Evolutionary conservation across 495 filamentous ascomycete genomes (phyloP).

Genomic region (Choiromyces venosus): DNA sequence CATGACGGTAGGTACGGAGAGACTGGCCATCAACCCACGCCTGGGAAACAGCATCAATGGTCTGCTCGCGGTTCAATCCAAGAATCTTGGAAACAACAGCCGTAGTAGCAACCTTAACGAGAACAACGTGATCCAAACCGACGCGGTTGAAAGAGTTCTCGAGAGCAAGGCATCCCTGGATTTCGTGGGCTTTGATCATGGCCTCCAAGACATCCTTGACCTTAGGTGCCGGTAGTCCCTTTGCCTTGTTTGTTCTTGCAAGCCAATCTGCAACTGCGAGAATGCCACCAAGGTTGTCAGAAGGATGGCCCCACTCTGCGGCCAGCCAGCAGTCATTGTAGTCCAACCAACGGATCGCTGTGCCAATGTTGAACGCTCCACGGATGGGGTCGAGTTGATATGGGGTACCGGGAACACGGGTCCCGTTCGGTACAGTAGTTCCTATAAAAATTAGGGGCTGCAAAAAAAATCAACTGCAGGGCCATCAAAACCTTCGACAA

Average conservation of each 20-base stretch:
- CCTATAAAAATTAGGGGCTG: conserved; percentile 44
- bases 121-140: conserved; percentile 91
- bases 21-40: conserved; percentile 96
- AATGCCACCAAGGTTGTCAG: conserved; percentile 93
- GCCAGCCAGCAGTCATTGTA: conserved; percentile 99
- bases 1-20: conserved; percentile 92
- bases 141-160: conserved; percentile 99
- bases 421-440: conserved; percentile 87
- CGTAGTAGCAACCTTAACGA: conserved; percentile 94
- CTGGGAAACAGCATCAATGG: conserved; percentile 89
- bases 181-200: conserved; percentile 99
- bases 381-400: conserved; percentile 94
- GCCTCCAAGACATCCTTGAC: conserved; percentile 87
- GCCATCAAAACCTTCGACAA: conserved; percentile 52
- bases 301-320: conserved; percentile 97
- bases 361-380: conserved; percentile 96
- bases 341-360: conserved; percentile 97
- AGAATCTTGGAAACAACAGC: conserved; percentile 93
- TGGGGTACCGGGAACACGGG: conserved; percentile 82
- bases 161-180: conserved; percentile 92
- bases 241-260: conserved; percentile 88
- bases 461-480: not conserved
- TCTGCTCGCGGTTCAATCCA: conserved; percentile 81
- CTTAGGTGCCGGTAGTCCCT: conserved; percentile 58
- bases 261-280: conserved; percentile 96